Evolutionary conservation across 805 yeast genomes (phyloP).

Genomic region (Teunomyces tritomae): DNA sequence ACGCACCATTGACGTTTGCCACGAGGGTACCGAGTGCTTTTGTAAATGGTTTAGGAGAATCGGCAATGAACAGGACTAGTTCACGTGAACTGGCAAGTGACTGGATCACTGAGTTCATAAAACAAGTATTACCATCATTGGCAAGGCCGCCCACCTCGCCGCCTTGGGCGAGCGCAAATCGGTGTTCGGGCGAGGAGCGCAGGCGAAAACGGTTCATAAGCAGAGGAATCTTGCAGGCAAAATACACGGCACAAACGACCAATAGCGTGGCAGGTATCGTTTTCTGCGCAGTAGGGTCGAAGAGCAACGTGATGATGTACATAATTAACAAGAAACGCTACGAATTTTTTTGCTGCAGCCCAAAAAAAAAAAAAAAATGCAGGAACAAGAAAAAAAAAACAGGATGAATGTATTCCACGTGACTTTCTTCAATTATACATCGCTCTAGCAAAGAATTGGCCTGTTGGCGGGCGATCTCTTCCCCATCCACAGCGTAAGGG

Average conservation of each 20-base stretch:
- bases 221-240: background rate
- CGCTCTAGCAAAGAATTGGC: conserved; percentile 16
- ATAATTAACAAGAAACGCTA: background rate
- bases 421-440: too few species aligned
- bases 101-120: conserved; percentile 89
- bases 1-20: conserved; percentile 55
- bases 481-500: conserved; percentile 89
- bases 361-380: too few species aligned
- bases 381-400: too few species aligned
- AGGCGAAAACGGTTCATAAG: conserved; percentile 1
- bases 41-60: conserved; percentile 40
- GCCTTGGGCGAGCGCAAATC: conserved; percentile 54
- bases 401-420: too few species aligned
- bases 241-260: background rate
- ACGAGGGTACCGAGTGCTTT: conserved; percentile 51
- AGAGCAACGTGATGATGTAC: background rate
- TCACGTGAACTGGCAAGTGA: conserved; percentile 72
- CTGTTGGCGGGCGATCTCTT: conserved; percentile 46
- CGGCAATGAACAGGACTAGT: conserved; percentile 53
- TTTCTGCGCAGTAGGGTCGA: background rate
- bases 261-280: background rate
- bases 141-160: conserved; percentile 81
- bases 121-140: conserved; percentile 93
- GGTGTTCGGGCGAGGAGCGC: conserved; percentile 23
- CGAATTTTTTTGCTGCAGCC: too few species aligned